Base-by-base conservation (phyloP, 768 basidiomycete genomes). In the Aureoboletus auriporus region DNA sequence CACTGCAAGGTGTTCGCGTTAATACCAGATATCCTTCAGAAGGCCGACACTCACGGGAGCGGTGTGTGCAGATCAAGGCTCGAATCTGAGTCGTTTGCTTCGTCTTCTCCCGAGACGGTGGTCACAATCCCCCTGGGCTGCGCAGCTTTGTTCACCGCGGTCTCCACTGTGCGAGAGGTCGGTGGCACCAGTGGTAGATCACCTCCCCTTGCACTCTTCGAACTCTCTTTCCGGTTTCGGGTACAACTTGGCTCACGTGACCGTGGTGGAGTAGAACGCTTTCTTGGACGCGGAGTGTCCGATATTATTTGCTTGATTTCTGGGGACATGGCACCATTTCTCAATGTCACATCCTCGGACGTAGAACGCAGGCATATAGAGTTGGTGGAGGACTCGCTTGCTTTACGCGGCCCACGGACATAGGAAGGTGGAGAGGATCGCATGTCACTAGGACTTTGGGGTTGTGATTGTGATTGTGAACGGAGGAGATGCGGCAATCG, bases 21-120 rank as follows among this genome's bases (percentile, higher is more conserved):
- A n/a, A 47, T 6, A 20, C 36, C 46, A 54, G 26, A 49, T 31
- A 47, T 46, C 8, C 46, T 41, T 31, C 38, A 35, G 45, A 42
- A 48, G 11, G n/a, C 16, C 40, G 11, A 20, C 9, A 78, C 83
- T 65, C 56, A 84, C 83, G 84, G 82, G 8, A 86, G 61, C 0
- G 83, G 82, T 1, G 84, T 86, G 55, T 84, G 83, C 29, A 86
- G 57, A 65, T 86, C 84, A 42, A 85, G 60, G 62, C 80, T 82
- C 14, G 82, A 84, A 66, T 83, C 82, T 1, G 74, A 75, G n/a
- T 78, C 79, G 23, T 69, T 67, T 1, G 51, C 73, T 9, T 63
- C 70, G 5, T 64, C 59, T 30, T 63, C 69, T 40, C 59, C 53
- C 34, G 39, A 0, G 3, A 4, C 6, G 51, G 10, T 41, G 47